Evolutionary conservation across 441 rosid genomes (phyloP).

Genomic region (Brassica hybrid): DNA sequence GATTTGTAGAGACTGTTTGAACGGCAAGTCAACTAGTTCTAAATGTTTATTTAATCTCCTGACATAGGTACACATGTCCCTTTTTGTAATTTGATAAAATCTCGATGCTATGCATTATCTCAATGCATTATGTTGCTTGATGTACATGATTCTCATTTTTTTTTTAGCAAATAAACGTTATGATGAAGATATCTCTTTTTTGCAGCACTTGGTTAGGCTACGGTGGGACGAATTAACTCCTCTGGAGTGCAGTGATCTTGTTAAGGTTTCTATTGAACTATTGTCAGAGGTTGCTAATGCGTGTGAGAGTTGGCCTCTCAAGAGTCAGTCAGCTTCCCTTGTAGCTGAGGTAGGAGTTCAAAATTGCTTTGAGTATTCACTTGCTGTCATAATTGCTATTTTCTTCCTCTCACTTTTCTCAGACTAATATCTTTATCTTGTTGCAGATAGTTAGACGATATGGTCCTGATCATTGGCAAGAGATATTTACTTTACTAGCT

Average conservation of each 20-base stretch:
- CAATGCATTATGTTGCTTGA: background rate
- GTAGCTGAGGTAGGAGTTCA: constrained; percentile 80
- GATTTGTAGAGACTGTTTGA: background rate
- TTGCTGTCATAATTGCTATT: constrained; percentile 29
- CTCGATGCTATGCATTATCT: background rate
- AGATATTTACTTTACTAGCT: constrained; percentile 76
- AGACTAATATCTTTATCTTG: constrained; percentile 29
- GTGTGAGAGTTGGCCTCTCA: constrained; percentile 87
- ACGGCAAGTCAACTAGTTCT: background rate
- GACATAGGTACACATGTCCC: background rate
- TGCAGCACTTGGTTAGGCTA: constrained; percentile 89
- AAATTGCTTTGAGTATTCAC: constrained; percentile 14
- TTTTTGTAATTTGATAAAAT: background rate
- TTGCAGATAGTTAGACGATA: constrained; percentile 89
- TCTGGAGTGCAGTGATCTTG: constrained; percentile 68
- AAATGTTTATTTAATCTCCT: background rate
- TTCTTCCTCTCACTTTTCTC: constrained; percentile 21
- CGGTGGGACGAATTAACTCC: constrained; percentile 95
- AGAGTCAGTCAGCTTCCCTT: constrained; percentile 95
- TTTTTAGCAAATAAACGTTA: constrained; percentile 15
- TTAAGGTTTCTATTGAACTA: constrained; percentile 77
- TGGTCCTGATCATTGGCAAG: constrained; percentile 83
- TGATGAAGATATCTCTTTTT: constrained; percentile 21
- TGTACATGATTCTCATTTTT: constrained; percentile 13
- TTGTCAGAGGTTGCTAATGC: constrained; percentile 82